Conservation (phyloP, 192 early-diverging fungal species). For the Rhizoclosmatium sp. region DNA sequence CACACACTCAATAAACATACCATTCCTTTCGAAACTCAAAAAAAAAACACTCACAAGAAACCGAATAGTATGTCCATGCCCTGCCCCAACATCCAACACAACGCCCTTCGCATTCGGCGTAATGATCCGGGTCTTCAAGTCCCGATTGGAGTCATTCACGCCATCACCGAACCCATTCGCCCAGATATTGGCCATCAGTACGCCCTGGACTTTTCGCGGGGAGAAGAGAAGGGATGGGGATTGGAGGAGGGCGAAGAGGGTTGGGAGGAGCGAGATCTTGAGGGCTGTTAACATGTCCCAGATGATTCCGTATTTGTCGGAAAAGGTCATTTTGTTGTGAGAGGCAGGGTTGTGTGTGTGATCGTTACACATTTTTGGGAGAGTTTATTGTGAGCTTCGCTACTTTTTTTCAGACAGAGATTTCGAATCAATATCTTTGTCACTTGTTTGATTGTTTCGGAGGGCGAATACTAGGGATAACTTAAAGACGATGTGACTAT, state of each 20-base stretch:
- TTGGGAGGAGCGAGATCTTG: conserved; percentile 2
- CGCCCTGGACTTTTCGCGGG: neutral
- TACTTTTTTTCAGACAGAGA: too few relatives aligned
- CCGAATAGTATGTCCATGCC: conserved; percentile 21
- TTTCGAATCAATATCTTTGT: too few relatives aligned
- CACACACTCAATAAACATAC: neutral
- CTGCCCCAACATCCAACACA: conserved; percentile 28
- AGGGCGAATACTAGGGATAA: too few relatives aligned
- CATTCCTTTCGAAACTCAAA: neutral
- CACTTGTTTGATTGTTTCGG: too few relatives aligned
- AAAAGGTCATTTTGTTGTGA: neutral
- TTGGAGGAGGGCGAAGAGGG: neutral
- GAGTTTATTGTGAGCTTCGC: too few relatives aligned
- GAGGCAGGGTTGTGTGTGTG: too few relatives aligned
- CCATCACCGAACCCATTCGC: conserved; percentile 26
- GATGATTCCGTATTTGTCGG: neutral
- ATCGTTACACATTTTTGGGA: too few relatives aligned
- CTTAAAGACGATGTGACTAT: too few relatives aligned
- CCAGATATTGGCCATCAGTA: conserved; percentile 22
- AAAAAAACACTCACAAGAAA: neutral
- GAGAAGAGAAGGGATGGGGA: neutral
- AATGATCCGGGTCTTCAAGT: neutral
- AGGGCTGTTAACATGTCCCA: conserved; percentile 11
- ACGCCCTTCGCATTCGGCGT: conserved; percentile 22
- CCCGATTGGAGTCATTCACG: neutral